Evolutionary conservation across 2,329 filamentous ascomycete species (phyloP), one percentile per base, ranked within the genome.

Genomic region (Teratosphaeria pseudoeucalypti): DNA sequence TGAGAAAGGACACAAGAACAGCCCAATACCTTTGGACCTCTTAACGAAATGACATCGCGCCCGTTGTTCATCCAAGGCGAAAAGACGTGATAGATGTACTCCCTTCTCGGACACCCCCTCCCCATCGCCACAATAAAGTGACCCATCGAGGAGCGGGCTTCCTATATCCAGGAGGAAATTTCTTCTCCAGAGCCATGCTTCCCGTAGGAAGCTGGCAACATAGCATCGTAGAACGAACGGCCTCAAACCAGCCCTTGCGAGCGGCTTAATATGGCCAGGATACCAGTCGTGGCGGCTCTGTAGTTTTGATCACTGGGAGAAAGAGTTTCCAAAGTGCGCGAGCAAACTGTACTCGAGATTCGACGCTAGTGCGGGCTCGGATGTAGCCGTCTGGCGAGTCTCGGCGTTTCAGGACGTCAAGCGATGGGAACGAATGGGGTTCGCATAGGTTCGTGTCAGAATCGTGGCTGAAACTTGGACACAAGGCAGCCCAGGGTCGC

Each of bases 61-160:
- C 29, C 29, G 7, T 32, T 32, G 29, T 32, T 3, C 29, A 32
- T 5, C 29, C 5, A 32, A 32, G 29, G 29, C 29, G 11, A 43
- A n/a, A 5, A 43, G 11, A 43, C 11, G 14, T 32, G 32, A 6
- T 12, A 26, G 6, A 55, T 83, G 82, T 85, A 76, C 84, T 85
- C 85, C 82, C 79, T 86, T 81, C 73, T 82, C 86, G 83, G 85
- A 86, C 85, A 87, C 86, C 82, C 79, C 76, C 76, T 77, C 76
- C 82, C 79, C 84, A 84, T 86, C 82, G 84, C 83, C 83, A 81
- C 85, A 84, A 86, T 64, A 85, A 87, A 84, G 85, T 77, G 82
- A 86, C 83, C 76, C 83, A 82, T 81, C 83, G 84, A 80, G 79
- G 79, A 78, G 76, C 77, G 80, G 84, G 86, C 83, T 88, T 87